phyloP scores from a whole-genome alignment of 768 basidiomycete genomes.

The Polyporus arcularius region DNA sequence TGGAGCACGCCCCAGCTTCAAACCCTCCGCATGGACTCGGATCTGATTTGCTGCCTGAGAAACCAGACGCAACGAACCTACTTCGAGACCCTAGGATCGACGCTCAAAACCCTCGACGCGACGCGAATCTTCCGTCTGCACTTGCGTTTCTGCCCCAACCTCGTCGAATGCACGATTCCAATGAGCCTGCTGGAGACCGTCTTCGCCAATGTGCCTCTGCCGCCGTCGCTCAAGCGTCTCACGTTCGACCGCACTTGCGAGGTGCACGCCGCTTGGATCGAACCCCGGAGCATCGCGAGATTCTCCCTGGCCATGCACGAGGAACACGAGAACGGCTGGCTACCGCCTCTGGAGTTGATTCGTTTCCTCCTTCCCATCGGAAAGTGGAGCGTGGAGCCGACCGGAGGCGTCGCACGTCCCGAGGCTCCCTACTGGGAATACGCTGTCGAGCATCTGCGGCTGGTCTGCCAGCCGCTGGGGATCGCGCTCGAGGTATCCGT shows the following conservation, averaged over 20 bases:
- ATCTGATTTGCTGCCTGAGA: too few species aligned
- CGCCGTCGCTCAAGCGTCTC: background rate
- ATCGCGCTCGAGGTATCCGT: background rate
- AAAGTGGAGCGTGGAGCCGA: background rate
- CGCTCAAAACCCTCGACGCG: background rate
- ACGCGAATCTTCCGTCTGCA: background rate
- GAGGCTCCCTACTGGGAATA: background rate
- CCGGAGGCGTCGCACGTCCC: background rate
- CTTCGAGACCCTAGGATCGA: conserved; percentile 2
- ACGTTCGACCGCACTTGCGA: background rate
- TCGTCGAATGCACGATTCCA: conserved; percentile 9
- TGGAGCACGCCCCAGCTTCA: background rate
- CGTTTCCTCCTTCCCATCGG: conserved; percentile 13
- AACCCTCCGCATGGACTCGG: background rate
- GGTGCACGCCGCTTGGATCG: background rate
- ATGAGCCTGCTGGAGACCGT: background rate
- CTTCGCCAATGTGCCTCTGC: background rate
- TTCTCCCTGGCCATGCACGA: background rate
- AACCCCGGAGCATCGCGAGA: conserved; percentile 1
- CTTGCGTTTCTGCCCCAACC: conserved; percentile 1
- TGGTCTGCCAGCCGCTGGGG: background rate
- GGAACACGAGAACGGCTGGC: background rate
- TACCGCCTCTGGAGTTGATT: conserved; percentile 5
- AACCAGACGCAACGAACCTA: background rate
- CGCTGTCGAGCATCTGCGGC: background rate